A percentile compares a stretch with the other conserved stretches of the same genome.
phyloP scores from a whole-genome alignment of 768 basidiomycete genomes.

The Russula sp. region DNA sequence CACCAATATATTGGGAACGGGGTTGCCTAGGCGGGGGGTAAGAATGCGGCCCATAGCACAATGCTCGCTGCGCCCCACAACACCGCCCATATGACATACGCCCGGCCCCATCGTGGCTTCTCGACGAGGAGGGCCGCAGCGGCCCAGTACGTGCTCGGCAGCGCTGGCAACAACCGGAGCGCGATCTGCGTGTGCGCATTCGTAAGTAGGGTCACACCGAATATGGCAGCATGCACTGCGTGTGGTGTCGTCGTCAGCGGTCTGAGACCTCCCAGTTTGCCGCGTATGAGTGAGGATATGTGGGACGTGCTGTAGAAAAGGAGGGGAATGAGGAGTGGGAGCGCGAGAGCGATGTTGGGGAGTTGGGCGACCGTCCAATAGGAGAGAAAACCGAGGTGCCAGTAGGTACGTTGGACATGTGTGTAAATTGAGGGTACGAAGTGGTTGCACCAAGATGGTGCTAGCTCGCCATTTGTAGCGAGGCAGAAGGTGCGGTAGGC shows the following conservation, averaged over 20 bases:
- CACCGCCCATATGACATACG: slow-evolving; percentile 75
- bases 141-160: slow-evolving; percentile 85
- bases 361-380: slow-evolving; percentile 83
- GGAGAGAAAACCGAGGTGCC: slow-evolving; percentile 74
- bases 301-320: slow-evolving; percentile 33
- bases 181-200: slow-evolving; percentile 25
- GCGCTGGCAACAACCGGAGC: slow-evolving; percentile 57
- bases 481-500: slow-evolving; percentile 68
- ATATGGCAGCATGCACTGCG: slow-evolving; percentile 5
- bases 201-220: slow-evolving; percentile 32
- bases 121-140: slow-evolving; percentile 60
- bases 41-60: slow-evolving; percentile 76
- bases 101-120: slow-evolving; percentile 41
- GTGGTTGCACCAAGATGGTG: slow-evolving; percentile 57
- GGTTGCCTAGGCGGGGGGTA: slow-evolving; percentile 76
- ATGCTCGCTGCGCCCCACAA: slow-evolving; percentile 68
- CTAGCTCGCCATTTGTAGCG: not conserved
- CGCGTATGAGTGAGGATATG: not conserved
- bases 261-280: not conserved
- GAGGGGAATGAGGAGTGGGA: slow-evolving; percentile 58
- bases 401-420: slow-evolving; percentile 79
- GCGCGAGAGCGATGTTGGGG: slow-evolving; percentile 81
- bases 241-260: slow-evolving; percentile 6
- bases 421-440: slow-evolving; percentile 68
- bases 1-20: not conserved